Conservation (phyloP, 306 rosid species). For the Cicer yamashitae region DNA sequence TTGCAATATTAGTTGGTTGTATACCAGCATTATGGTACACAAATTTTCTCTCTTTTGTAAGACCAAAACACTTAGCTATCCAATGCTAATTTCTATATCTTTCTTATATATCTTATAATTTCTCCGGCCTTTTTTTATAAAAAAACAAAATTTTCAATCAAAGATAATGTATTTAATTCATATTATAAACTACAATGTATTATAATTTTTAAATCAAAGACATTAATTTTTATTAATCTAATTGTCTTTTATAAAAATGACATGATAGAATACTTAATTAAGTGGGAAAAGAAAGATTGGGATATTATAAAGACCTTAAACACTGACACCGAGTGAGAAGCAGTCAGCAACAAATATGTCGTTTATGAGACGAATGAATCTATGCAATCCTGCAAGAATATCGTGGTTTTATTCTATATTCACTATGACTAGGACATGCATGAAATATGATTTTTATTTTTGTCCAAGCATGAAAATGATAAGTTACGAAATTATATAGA, state of each 20-base stretch:
- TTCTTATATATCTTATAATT: not conserved
- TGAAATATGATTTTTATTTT: constrained; percentile 27
- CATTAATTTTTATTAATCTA: too few species aligned
- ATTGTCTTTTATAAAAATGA: not conserved
- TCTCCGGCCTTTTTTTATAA: too few species aligned
- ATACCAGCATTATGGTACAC: not conserved
- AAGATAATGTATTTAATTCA: too few species aligned
- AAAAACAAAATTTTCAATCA: too few species aligned
- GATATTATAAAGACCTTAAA: constrained; percentile 14
- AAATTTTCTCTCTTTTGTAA: not conserved
- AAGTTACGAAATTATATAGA: not conserved
- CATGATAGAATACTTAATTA: too few species aligned
- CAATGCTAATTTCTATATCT: not conserved
- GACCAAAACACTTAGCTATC: constrained; percentile 1
- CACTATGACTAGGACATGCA: constrained; percentile 30
- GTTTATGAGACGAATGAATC: constrained; percentile 35
- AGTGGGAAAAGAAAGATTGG: too few species aligned
- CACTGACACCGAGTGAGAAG: constrained; percentile 41
- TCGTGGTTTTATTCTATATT: constrained; percentile 38
- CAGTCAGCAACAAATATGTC: constrained; percentile 37
- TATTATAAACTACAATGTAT: too few species aligned
- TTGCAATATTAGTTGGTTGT: constrained; percentile 22
- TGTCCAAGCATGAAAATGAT: constrained; percentile 27
- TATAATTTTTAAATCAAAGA: too few species aligned
- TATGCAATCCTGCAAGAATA: constrained; percentile 41